Percentiles rank a stretch among this genome's conserved stretches.
phyloP scores from a whole-genome alignment of 176 grass and related monocot species.

The Carex parvula region DNA sequence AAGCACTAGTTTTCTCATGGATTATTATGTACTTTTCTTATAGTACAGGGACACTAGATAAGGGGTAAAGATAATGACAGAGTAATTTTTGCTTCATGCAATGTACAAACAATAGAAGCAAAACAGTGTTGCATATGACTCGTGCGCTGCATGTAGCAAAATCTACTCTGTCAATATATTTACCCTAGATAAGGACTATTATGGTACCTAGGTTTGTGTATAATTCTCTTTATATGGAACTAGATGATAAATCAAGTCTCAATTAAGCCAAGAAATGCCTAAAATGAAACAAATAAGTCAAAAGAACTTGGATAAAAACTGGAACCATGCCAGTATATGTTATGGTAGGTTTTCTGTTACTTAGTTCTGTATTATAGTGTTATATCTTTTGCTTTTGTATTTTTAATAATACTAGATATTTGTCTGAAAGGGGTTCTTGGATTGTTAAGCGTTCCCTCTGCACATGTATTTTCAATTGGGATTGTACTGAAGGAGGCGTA shows the following conservation, averaged over 20 bases:
- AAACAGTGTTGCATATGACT: no score
- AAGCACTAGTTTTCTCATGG: no score
- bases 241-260: not conserved
- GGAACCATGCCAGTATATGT: not conserved
- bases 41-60: no score
- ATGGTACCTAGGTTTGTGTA: not conserved
- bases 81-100: no score
- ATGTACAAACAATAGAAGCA: no score
- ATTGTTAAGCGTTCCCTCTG: constrained; percentile 66
- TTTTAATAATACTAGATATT: not conserved
- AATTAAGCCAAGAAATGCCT: not conserved
- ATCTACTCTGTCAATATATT: no score
- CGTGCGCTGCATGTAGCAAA: no score
- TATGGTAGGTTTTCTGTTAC: not conserved
- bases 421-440: constrained; percentile 60
- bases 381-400: not conserved
- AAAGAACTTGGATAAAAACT: not conserved
- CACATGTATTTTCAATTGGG: constrained; percentile 59
- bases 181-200: no score
- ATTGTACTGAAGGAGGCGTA: constrained; percentile 49
- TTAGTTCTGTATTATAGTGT: not conserved
- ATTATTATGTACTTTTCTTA: no score
- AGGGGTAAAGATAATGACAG: no score
- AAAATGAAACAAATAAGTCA: not conserved
- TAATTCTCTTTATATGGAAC: not conserved